Evolutionary conservation across 768 basidiomycete genomes (phyloP).

Genomic region (Cytidiella melzeri): DNA sequence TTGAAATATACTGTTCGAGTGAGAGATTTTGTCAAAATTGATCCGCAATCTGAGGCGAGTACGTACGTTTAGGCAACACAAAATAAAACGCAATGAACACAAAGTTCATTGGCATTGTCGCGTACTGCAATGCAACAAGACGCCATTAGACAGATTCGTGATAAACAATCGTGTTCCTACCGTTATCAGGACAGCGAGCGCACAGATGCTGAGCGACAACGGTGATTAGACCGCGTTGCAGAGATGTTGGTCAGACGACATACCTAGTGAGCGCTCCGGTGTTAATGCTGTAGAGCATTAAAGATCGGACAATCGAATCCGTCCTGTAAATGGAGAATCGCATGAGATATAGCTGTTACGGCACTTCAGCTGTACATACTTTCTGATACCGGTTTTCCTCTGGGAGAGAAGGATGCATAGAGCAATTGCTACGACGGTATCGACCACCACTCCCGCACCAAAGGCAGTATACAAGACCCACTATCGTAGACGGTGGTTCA

Average conservation of each 20-base stretch:
- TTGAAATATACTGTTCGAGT: conserved; percentile 3
- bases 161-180: not conserved
- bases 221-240: not conserved
- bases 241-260: not conserved
- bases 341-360: not conserved
- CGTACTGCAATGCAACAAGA: conserved; percentile 11
- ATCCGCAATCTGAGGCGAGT: too few relatives aligned
- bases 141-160: too few relatives aligned
- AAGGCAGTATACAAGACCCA: conserved; percentile 21
- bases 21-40: too few relatives aligned
- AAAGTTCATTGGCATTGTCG: conserved; percentile 14
- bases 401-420: conserved; percentile 16
- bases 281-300: conserved; percentile 16
- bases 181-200: conserved; percentile 1
- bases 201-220: conserved; percentile 7
- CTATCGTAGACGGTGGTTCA: conserved; percentile 3
- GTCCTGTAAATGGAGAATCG: conserved; percentile 2
- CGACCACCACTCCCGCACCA: conserved; percentile 17
- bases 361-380: not conserved
- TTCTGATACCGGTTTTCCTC: conserved; percentile 5
- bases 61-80: conserved; percentile 10
- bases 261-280: conserved; percentile 14
- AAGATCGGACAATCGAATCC: conserved; percentile 9
- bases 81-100: conserved; percentile 14
- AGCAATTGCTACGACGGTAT: conserved; percentile 18